Percentiles rank a stretch among this genome's conserved stretches.
Evolutionary conservation across 352 stramenopile species (phyloP).

Genomic region (Globisporangium canariense): DNA sequence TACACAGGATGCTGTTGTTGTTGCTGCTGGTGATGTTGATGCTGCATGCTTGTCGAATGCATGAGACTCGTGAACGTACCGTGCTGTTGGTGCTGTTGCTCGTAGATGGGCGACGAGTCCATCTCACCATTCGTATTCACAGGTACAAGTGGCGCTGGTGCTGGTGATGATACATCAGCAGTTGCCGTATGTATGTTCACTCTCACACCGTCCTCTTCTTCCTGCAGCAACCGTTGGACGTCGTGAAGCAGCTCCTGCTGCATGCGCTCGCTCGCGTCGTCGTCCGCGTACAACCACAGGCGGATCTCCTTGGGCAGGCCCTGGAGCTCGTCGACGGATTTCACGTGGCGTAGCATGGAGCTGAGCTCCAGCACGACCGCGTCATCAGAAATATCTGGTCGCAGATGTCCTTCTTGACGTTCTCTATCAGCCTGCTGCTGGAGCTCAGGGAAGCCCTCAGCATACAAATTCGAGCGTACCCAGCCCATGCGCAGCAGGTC

Average conservation of each 20-base stretch:
- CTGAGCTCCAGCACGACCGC: conserved; percentile 33
- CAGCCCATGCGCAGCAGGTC: conserved; percentile 28
- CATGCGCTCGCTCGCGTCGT: conserved; percentile 50
- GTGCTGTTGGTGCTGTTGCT: conserved; percentile 4
- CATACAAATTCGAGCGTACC: conserved; percentile 28
- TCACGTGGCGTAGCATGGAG: conserved; percentile 32
- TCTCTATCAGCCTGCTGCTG: background rate
- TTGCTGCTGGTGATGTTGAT: background rate
- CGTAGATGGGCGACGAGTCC: background rate
- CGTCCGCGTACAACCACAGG: conserved; percentile 36
- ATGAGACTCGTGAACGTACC: background rate
- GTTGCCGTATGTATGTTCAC: background rate
- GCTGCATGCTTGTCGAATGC: background rate
- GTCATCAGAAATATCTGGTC: conserved; percentile 29
- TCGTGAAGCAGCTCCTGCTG: conserved; percentile 44
- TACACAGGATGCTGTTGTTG: background rate
- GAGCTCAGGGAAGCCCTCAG: background rate
- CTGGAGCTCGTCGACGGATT: conserved; percentile 26
- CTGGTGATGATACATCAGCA: background rate
- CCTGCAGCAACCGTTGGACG: conserved; percentile 37
- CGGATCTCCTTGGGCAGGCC: conserved; percentile 37
- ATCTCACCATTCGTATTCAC: background rate
- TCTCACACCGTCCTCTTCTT: conserved; percentile 28
- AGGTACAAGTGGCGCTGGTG: background rate
- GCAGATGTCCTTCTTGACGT: background rate